These are phyloP conservation scores for Diplodia seriata DNA, from an alignment of 2,329 filamentous ascomycete species.

Conservation along the genomic window DNA sequence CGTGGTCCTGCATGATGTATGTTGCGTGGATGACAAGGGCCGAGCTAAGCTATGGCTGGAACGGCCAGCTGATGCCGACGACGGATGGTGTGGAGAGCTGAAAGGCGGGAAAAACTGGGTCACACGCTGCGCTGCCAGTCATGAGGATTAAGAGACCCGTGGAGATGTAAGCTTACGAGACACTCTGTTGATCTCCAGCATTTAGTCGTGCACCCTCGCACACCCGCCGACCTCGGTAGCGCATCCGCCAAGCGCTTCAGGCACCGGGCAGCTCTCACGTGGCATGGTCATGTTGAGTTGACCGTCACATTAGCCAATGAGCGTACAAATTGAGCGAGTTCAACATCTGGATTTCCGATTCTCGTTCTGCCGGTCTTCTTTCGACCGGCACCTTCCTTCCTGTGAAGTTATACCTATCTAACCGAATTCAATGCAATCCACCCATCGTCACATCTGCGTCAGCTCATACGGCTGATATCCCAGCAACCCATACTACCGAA, in stretches of 20 bases:
- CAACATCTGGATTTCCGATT: slow-evolving; percentile 7
- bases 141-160: neutral
- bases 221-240: slow-evolving; percentile 14
- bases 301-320: slow-evolving; percentile 4
- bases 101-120: slow-evolving; percentile 22
- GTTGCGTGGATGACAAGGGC: slow-evolving; percentile 26
- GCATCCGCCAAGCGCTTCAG: neutral
- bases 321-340: neutral
- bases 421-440: slow-evolving; percentile 7
- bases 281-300: neutral
- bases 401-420: slow-evolving; percentile 10
- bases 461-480: neutral
- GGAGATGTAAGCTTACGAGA: slow-evolving; percentile 22
- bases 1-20: slow-evolving; percentile 22
- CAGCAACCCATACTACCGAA: neutral
- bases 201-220: neutral
- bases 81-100: neutral
- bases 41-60: slow-evolving; percentile 9
- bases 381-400: slow-evolving; percentile 2
- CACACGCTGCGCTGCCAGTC: slow-evolving; percentile 20
- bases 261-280: slow-evolving; percentile 1
- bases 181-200: neutral
- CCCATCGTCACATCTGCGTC: neutral
- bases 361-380: neutral
- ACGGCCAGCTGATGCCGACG: slow-evolving; percentile 10